Evolutionary conservation across 169 alveolate species (phyloP), one percentile per base, ranked within the genome.

Genomic region (Plasmodium gaboni): DNA sequence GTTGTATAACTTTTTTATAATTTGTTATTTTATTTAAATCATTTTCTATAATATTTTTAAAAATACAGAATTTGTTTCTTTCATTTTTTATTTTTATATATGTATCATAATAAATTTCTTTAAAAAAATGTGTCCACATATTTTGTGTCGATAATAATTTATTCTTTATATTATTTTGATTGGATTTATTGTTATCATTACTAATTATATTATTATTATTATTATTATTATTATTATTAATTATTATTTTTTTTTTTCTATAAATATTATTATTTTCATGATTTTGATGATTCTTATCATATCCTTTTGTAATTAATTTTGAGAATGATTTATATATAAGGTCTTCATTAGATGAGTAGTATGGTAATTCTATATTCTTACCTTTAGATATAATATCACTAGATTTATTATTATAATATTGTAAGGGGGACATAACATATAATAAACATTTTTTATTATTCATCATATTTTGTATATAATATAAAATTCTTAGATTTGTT

Each of bases 1-100:
- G 32, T 13, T 83, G 53, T 8, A 83, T 4, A n/a, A 42, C 42
- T 22, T 28, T 68, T 50, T 61, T 6, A 24, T 72, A 53, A 48
- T 57, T 83, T 26, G 38, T 68, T n/a, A 72, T 68, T 55, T 38
- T 32, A 38, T 26, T 42, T 24, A 83, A 22, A 57, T 83, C 60
- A 32, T 83, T 51, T 26, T 68, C 65, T 59, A 83, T 53, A 13
- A 83, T 46, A 57, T 68, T 83, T 83, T 28, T 83, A 71, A 83
- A 83, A 8, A 83, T 83, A 6, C 6, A 24, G 44, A 68, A 83
- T 38, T 19, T 68, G 24, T 83, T 83, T 42, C 9, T 53, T 83
- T 83, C 91, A 9, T 57, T 68, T 17, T 59, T 15, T 55, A 83
- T 57, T 46, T 26, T 67, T 15, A 83, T 60, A 57, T 83, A 83